phyloP scores from a whole-genome alignment of 345 rosid genomes.

The Rhodamnia argentea region DNA sequence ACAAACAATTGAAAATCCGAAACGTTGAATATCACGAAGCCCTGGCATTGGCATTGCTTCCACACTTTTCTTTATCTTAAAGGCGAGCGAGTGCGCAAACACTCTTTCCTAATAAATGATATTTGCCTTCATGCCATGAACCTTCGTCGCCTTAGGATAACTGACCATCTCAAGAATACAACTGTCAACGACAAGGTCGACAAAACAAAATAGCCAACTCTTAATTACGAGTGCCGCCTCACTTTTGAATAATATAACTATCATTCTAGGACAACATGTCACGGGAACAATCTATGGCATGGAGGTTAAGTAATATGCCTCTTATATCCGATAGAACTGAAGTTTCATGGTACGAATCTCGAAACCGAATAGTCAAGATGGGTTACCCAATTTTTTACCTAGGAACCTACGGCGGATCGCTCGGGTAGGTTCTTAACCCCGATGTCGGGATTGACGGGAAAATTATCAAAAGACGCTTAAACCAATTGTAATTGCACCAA shows the following conservation, averaged over 20 bases:
- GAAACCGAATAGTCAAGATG: not conserved
- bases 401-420: not conserved
- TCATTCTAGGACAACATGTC: not conserved
- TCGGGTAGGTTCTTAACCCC: no score
- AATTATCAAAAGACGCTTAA: no score
- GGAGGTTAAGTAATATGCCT: not conserved
- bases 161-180: not conserved
- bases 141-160: not conserved
- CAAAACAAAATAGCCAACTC: not conserved
- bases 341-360: not conserved
- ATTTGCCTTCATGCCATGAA: not conserved
- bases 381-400: rapidly evolving
- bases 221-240: not conserved
- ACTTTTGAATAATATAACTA: not conserved
- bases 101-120: not conserved
- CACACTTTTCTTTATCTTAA: no score
- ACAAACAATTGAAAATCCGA: not conserved
- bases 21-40: not conserved
- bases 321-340: rapidly evolving
- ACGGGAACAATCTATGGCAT: not conserved
- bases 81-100: not conserved
- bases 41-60: not conserved
- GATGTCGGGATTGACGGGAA: no score
- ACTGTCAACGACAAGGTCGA: not conserved
- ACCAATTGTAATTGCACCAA: no score